Evolutionary conservation across 129 eudicot species (phyloP), one percentile per base, ranked within the genome.

Genomic region (Chrysanthemum makinoi): DNA sequence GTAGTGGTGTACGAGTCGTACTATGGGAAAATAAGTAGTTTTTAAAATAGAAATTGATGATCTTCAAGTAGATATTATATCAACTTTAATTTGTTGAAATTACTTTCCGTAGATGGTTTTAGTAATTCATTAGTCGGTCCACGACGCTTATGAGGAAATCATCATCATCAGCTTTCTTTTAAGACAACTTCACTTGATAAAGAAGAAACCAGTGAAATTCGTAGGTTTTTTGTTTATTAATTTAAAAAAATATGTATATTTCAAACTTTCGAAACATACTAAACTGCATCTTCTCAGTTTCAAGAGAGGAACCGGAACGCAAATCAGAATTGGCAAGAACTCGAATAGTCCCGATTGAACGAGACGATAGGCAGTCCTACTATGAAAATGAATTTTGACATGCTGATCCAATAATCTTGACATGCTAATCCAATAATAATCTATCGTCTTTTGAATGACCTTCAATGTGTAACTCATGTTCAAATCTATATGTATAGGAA

Each of bases 361-460:
- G n/a, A n/a, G n/a, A n/a, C n/a, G n/a, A n/a, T n/a, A n/a, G n/a
- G n/a, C n/a, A n/a, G n/a, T n/a, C n/a, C n/a, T n/a, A n/a, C n/a
- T n/a, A n/a, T n/a, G n/a, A n/a, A n/a, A n/a, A n/a, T n/a, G n/a
- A n/a, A n/a, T n/a, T n/a, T n/a, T n/a, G n/a, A n/a, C n/a, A n/a
- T n/a, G n/a, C n/a, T n/a, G n/a, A n/a, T n/a, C n/a, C n/a, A n/a
- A n/a, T n/a, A 60, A 53, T 13, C 35, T 66, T 64, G 24, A 46
- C 75, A 86, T 87, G 91, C 87, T 62, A 87, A 86, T 66, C 80
- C 87, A 15, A 83, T 86, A 55, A 83, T 83, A n/a, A n/a, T n/a
- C n/a, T n/a, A n/a, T n/a, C n/a, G n/a, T n/a, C n/a, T n/a, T n/a
- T n/a, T n/a, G n/a, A n/a, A n/a, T n/a, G n/a, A n/a, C n/a, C n/a